Base-by-base conservation (phyloP, 345 rosid genomes). In the Abelmoschus esculentus region DNA sequence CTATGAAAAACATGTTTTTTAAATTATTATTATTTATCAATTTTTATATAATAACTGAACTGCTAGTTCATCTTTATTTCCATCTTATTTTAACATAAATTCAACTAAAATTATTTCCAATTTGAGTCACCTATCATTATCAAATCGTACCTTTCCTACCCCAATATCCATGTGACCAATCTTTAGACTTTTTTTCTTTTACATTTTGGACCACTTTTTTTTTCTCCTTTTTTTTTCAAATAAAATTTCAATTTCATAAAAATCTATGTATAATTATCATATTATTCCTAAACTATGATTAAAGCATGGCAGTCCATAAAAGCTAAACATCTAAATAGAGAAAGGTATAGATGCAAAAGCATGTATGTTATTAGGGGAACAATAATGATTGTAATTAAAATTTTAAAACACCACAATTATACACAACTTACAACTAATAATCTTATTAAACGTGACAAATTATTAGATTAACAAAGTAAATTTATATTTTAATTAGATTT, bases 271-370 rank as follows among this genome's bases (percentile, higher is more conserved):
- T 46, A 28, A 47, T 66, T 66, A 47, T 47, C 31, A 3, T 28
- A 22, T 46, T 66, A 47, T 47, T 66, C 57, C 22, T 28, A 7
- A 47, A 28, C 26, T 15, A 28, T 66, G 22, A 47, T 47, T 47
- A 19, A 28, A 66, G 69, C 57, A 47, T 47, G 40, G 19, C 22
- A 15, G 22, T 28, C 56, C 40, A 65, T 3, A 28, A 65, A 65
- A 65, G 69, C 40, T 26, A 28, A 22, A 11, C 18, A 13, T 2
- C 54, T 5, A 44, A 6, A 44, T 13, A 8, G 54, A 65, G 36
- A 22, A 65, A 65, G 54, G 69, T 44, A 44, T 65, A 65, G 32
- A 64, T 65, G 13, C 54, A 65, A 15, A 14, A 19, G 22, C 22
- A 46, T 65, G 11, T 19, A 22, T 18, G 44, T 42, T 18, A 40